Evolutionary conservation across 2,329 filamentous ascomycete species (phyloP).

Genomic region (Arthrobotrys musiformis): DNA sequence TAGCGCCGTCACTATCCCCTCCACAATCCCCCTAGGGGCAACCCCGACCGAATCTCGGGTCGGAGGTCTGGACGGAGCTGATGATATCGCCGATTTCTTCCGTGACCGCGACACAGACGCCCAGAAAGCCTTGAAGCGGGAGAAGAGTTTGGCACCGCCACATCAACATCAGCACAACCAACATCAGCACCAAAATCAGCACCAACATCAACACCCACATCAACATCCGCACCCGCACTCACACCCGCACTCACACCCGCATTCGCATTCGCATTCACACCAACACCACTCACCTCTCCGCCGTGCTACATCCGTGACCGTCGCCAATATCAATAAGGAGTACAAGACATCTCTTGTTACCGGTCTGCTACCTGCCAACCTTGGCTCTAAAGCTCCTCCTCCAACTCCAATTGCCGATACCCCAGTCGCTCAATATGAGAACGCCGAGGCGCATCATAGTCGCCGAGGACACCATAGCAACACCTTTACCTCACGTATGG

Average conservation of each 20-base stretch:
- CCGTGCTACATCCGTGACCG: constrained; percentile 42
- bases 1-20: constrained; percentile 58
- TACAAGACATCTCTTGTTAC: constrained; percentile 36
- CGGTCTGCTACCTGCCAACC: constrained; percentile 30
- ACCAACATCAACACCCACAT: not conserved
- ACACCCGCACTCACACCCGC: not conserved
- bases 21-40: constrained; percentile 4
- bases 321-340: constrained; percentile 38
- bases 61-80: constrained; percentile 41
- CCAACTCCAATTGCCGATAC: constrained; percentile 45
- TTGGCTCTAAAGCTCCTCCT: constrained; percentile 37
- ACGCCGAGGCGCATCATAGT: constrained; percentile 42
- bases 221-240: not conserved
- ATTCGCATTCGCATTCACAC: constrained; percentile 9
- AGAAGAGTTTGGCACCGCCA: constrained; percentile 38
- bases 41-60: not conserved
- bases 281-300: constrained; percentile 32
- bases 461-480: constrained; percentile 34
- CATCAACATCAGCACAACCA: constrained; percentile 2
- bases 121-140: constrained; percentile 47
- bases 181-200: not conserved
- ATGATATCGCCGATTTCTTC: constrained; percentile 46
- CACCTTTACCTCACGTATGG: constrained; percentile 36
- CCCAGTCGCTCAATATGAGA: constrained; percentile 41
- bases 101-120: constrained; percentile 55